These are phyloP conservation scores for Boletales sp. DNA, from an alignment of 768 basidiomycete species.

Conservation along the genomic window DNA sequence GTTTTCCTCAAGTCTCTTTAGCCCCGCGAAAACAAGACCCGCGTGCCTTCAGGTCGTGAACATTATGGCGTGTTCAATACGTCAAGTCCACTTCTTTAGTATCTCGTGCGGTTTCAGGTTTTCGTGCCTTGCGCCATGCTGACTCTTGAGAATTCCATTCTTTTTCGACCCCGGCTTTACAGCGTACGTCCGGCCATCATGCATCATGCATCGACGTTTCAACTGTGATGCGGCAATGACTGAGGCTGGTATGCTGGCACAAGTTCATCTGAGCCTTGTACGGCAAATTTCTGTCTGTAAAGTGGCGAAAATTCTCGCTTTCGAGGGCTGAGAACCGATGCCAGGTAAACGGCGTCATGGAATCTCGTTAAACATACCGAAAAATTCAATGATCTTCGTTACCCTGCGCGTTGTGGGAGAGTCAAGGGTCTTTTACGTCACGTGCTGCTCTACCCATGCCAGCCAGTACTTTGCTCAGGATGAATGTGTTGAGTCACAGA, in stretches of 20 bases:
- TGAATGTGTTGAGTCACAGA: conserved; percentile 18
- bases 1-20: no score
- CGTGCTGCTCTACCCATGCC: conserved; percentile 19
- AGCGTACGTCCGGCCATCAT: conserved; percentile 63
- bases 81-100: conserved; percentile 17
- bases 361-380: no score
- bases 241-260: conserved; percentile 11
- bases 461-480: background rate
- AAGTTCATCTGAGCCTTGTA: conserved; percentile 55
- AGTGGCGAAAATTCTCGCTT: conserved; percentile 69
- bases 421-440: conserved; percentile 15
- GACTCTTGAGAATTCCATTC: conserved; percentile 69
- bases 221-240: conserved; percentile 43
- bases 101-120: conserved; percentile 58
- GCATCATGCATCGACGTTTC: no score
- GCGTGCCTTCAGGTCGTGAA: no score
- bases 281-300: conserved; percentile 76
- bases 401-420: background rate
- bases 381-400: no score
- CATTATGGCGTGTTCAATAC: no score
- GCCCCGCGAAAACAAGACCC: no score
- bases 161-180: conserved; percentile 92
- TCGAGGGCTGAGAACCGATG: conserved; percentile 28
- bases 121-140: conserved; percentile 4
- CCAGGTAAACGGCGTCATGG: no score